These are phyloP conservation scores for Aristolochia contorta DNA, from an alignment of 164 flowering plant species.

Conservation along the genomic window DNA sequence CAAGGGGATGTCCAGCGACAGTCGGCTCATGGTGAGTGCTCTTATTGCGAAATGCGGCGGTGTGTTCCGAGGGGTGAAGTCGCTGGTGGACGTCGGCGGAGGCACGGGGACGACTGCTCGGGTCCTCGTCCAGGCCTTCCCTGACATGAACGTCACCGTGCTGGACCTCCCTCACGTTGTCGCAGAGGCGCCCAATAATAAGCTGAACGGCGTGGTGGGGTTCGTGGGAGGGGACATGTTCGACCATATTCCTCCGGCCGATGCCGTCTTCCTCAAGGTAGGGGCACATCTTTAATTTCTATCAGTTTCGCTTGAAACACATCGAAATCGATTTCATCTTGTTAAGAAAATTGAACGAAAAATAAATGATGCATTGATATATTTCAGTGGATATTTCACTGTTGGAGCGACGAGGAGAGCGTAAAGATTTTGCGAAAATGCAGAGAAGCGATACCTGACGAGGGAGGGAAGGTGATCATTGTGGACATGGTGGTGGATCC, in stretches of 20 bases:
- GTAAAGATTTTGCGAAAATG: no score
- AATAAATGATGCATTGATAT: no score
- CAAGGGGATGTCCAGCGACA: conserved; percentile 3
- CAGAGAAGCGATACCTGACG: no score
- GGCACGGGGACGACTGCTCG: not conserved
- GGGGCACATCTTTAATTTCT: no score
- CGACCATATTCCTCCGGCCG: not conserved
- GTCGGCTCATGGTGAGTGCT: not conserved
- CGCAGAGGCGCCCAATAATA: not conserved
- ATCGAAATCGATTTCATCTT: no score
- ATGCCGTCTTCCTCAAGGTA: conserved; percentile 5
- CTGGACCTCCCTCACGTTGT: conserved; percentile 1
- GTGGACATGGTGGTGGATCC: no score
- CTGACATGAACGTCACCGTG: not conserved
- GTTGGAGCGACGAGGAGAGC: no score
- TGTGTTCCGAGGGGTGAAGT: not conserved
- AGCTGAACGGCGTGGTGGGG: not conserved
- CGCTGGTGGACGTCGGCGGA: conserved; percentile 2
- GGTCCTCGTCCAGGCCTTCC: not conserved
- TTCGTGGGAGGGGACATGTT: conserved; percentile 7
- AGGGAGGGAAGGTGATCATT: no score
- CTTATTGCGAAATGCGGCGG: not conserved
- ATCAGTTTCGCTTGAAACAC: no score
- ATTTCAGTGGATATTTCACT: no score
- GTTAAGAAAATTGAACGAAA: no score